Evolutionary conservation across 176 grass and related monocot genomes (phyloP).

Genomic region (Hsuehochloa calcarea): DNA sequence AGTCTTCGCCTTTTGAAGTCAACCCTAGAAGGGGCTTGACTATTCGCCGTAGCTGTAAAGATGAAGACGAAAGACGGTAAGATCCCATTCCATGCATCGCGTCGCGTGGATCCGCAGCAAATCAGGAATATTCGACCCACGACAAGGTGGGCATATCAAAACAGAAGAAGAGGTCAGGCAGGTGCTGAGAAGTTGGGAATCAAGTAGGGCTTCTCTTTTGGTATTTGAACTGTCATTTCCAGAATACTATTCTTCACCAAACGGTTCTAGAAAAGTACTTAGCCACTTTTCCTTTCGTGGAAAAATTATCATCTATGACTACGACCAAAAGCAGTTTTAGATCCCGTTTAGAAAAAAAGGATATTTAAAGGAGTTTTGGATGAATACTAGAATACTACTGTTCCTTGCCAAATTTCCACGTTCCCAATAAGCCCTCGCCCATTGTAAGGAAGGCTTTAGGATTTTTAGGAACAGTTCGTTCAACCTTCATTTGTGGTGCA

Average conservation of each 20-base stretch:
- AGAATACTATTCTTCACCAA: not conserved
- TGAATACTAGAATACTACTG: not conserved
- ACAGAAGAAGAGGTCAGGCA: not conserved
- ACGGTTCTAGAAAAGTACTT: not conserved
- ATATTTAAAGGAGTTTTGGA: too few species aligned
- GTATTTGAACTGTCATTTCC: not conserved
- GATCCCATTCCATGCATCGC: not conserved
- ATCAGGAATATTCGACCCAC: not conserved
- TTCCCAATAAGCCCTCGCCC: not conserved
- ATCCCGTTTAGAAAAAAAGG: too few species aligned
- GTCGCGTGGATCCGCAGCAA: not conserved
- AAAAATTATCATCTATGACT: not conserved
- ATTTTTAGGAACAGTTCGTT: not conserved
- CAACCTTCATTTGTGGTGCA: not conserved
- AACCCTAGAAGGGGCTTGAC: constrained; percentile 15
- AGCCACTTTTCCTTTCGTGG: not conserved
- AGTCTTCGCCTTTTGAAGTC: constrained; percentile 5
- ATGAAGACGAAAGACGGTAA: not conserved
- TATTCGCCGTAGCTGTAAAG: constrained; percentile 14
- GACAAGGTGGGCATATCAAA: not conserved
- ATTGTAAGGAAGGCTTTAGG: not conserved
- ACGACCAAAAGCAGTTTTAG: too few species aligned
- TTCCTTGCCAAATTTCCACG: not conserved
- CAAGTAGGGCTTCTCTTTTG: not conserved
- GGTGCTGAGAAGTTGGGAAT: not conserved